Percentiles rank a stretch among this genome's conserved stretches.
These are phyloP conservation scores for Tuber microsphaerosporum DNA, from an alignment of 495 filamentous ascomycete genomes.

Conservation along the genomic window DNA sequence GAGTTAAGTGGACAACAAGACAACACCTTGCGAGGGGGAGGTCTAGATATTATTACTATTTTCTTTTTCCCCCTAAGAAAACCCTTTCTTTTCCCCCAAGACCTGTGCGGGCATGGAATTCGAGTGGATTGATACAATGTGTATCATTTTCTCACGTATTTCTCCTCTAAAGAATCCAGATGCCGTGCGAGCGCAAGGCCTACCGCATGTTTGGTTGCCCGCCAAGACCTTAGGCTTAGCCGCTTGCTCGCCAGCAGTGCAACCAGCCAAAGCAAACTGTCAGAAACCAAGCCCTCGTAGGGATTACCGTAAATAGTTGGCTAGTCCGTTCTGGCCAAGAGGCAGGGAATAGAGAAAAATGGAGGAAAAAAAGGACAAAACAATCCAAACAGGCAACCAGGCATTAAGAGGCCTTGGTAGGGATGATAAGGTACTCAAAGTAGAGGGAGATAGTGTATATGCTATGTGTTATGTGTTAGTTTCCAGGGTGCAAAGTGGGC, in stretches of 20 bases:
- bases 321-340: neutral
- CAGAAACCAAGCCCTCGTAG: neutral
- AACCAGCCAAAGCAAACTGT: neutral
- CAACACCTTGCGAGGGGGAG: neutral
- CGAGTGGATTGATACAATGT: neutral
- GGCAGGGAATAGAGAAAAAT: neutral
- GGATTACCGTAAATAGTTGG: neutral
- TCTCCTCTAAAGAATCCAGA: neutral
- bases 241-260: constrained; percentile 1
- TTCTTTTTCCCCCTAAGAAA: neutral
- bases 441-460: neutral
- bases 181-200: neutral
- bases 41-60: neutral
- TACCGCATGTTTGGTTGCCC: neutral
- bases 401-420: neutral
- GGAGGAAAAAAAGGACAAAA: neutral
- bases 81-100: neutral
- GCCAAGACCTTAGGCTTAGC: neutral
- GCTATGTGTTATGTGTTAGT: neutral
- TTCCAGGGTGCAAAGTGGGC: neutral
- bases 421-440: neutral
- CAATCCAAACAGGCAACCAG: neutral
- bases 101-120: neutral
- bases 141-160: neutral
- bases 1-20: neutral